These are phyloP conservation scores for Blastomyces percursus DNA, from an alignment of 2,329 filamentous ascomycete species.

Conservation along the genomic window DNA sequence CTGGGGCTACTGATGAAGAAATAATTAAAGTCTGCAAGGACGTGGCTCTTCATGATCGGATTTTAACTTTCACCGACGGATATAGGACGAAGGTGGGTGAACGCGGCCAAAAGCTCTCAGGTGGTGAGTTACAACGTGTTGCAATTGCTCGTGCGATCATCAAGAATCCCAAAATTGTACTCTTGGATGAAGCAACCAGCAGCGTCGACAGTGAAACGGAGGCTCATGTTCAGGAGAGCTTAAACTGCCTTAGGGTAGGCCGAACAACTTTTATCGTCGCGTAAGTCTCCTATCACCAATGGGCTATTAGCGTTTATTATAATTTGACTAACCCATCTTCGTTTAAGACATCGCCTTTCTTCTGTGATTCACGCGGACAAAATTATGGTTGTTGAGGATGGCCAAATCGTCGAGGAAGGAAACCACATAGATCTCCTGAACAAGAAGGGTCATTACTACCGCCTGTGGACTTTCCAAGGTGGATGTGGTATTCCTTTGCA, in stretches of 20 bases:
- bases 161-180: constrained; percentile 33
- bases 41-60: constrained; percentile 55
- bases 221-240: constrained; percentile 35
- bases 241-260: constrained; percentile 37
- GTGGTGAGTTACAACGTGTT: constrained; percentile 43
- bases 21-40: constrained; percentile 50
- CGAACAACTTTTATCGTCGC: constrained; percentile 45
- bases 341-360: constrained; percentile 50
- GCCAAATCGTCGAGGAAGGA: constrained; percentile 53
- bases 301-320: constrained; percentile 17
- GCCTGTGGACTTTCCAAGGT: constrained; percentile 55
- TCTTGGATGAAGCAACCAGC: constrained; percentile 45
- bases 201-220: constrained; percentile 40
- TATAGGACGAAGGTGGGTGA: constrained; percentile 42
- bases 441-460: constrained; percentile 50
- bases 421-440: constrained; percentile 49
- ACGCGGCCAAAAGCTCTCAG: constrained; percentile 39
- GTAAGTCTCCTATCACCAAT: constrained; percentile 32
- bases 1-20: constrained; percentile 50
- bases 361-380: constrained; percentile 58
- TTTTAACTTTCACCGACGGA: constrained; percentile 46
- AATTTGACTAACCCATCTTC: constrained; percentile 10
- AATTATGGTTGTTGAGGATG: constrained; percentile 55
- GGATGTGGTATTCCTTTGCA: background rate
- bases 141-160: constrained; percentile 40